A percentile compares a stretch with the other conserved stretches of the same genome.
Conservation (phyloP, 805 yeast genomes). For the Pachysolen tannophilus region DNA sequence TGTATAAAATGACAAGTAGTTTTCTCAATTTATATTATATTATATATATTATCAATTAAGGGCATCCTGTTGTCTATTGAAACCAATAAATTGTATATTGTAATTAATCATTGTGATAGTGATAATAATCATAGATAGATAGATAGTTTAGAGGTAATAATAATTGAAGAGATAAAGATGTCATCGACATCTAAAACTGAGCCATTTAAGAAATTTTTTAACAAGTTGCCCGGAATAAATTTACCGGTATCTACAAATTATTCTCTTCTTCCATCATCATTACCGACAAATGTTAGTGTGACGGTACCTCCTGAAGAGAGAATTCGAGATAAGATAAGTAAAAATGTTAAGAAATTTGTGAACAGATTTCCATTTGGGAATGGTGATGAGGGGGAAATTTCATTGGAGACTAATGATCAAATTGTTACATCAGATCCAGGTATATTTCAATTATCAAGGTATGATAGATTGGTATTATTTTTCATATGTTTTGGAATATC, state of each 20-base stretch:
- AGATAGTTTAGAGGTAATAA: too few species aligned
- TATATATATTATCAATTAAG: too few species aligned
- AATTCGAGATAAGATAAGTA: conserved; percentile 7
- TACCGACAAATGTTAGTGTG: conserved; percentile 5
- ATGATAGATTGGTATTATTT: conserved; percentile 59
- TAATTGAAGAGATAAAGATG: too few species aligned
- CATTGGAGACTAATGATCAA: conserved; percentile 10
- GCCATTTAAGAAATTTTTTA: conserved; percentile 11
- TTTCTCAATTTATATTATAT: too few species aligned
- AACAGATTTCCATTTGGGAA: conserved; percentile 7
- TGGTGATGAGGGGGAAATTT: conserved; percentile 5
- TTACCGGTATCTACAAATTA: conserved; percentile 11
- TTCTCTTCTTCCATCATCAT: conserved; percentile 7
- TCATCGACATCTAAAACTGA: conserved; percentile 7
- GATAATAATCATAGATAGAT: too few species aligned
- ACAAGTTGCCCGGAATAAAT: conserved; percentile 16
- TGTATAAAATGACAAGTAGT: too few species aligned
- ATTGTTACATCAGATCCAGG: conserved; percentile 35
- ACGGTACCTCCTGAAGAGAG: conserved; percentile 9
- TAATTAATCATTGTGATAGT: too few species aligned
- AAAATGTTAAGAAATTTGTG: conserved; percentile 9
- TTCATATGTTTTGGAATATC: conserved; percentile 66
- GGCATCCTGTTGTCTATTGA: too few species aligned
- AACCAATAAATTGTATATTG: too few species aligned
- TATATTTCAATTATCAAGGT: conserved; percentile 31